A percentile compares a stretch with the other conserved stretches of the same genome.
Evolutionary conservation across 2,329 filamentous ascomycete species (phyloP).

Genomic region (Xylaria sp.): DNA sequence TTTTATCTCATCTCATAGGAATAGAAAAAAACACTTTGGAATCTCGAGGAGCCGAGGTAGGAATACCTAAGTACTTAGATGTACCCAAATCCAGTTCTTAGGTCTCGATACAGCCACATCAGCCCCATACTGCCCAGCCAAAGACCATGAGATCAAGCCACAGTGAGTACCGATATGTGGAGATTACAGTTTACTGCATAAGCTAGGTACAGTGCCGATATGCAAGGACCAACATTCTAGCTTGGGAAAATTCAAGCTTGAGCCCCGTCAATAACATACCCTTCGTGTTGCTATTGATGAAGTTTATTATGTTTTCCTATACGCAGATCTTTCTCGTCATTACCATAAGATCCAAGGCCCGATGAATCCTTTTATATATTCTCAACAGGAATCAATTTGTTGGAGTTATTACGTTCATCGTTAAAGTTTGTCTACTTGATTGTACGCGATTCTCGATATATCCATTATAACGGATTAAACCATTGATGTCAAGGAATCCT

Average conservation of each 20-base stretch:
- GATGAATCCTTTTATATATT: neutral
- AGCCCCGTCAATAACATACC: neutral
- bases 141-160: neutral
- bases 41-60: too few species aligned
- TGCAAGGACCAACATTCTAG: neutral
- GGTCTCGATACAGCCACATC: neutral
- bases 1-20: too few species aligned
- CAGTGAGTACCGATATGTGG: neutral
- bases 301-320: neutral
- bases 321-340: neutral
- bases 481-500: neutral
- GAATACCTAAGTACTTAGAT: too few species aligned
- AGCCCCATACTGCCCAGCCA: too few species aligned
- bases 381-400: neutral
- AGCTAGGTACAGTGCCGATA: neutral
- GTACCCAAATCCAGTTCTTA: neutral
- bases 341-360: neutral
- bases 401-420: neutral
- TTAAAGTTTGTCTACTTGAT: neutral
- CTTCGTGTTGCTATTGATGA: neutral
- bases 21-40: too few species aligned
- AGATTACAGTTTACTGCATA: constrained; percentile 10
- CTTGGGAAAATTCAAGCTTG: constrained; percentile 24
- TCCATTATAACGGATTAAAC: neutral
- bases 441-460: neutral